A percentile compares a stretch with the other conserved stretches of the same genome.
Evolutionary conservation across 371 early-diverging fungal species (phyloP).

Genomic region (Actinomucor elegans): DNA sequence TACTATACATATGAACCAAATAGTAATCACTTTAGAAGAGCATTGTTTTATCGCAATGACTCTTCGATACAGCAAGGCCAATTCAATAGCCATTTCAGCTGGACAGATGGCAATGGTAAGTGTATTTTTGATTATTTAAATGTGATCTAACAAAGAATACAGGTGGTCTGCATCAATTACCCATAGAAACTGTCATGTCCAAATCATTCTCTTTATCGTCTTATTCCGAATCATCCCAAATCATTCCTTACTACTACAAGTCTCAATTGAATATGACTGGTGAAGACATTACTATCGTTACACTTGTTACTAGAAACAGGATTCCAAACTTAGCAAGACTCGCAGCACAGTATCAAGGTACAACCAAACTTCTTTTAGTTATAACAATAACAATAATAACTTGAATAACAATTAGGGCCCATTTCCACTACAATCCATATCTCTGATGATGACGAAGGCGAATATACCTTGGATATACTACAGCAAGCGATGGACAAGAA

Average conservation of each 20-base stretch:
- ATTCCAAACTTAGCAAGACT: constrained; percentile 46
- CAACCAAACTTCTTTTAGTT: neutral
- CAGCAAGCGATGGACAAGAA: constrained; percentile 44
- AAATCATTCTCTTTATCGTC: constrained; percentile 29
- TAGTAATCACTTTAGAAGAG: constrained; percentile 16
- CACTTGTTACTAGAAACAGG: constrained; percentile 54
- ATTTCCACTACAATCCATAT: constrained; percentile 63
- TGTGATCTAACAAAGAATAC: neutral
- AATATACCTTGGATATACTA: constrained; percentile 41
- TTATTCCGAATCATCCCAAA: constrained; percentile 47
- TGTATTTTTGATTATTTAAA: neutral
- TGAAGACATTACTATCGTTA: constrained; percentile 60
- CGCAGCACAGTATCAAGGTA: constrained; percentile 54
- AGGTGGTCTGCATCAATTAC: constrained; percentile 25
- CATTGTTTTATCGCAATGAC: constrained; percentile 16
- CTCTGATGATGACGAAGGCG: constrained; percentile 47
- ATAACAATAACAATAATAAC: constrained; percentile 4
- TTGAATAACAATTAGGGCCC: constrained; percentile 35
- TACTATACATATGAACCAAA: constrained; percentile 6
- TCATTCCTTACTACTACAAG: constrained; percentile 58
- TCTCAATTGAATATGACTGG: constrained; percentile 38
- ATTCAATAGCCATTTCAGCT: constrained; percentile 19
- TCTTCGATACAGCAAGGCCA: constrained; percentile 1
- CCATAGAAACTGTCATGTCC: constrained; percentile 23
- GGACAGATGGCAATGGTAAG: constrained; percentile 25